phyloP scores from a whole-genome alignment of 495 filamentous ascomycete genomes.

The Penicillium turbatum region DNA sequence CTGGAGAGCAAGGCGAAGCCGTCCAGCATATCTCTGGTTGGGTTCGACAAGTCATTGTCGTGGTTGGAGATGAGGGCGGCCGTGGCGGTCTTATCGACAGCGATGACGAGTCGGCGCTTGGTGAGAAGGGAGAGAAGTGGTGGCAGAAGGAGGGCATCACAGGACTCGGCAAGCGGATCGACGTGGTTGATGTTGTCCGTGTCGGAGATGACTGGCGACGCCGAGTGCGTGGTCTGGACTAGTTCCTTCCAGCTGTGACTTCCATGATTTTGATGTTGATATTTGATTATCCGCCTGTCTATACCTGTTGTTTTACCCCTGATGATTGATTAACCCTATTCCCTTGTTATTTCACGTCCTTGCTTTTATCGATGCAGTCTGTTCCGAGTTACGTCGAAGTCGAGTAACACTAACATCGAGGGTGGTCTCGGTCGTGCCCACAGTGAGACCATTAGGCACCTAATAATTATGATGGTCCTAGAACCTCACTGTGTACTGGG shows the following conservation, averaged over 20 bases:
- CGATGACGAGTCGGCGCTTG: slow-evolving; percentile 67
- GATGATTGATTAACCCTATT: slow-evolving; percentile 33
- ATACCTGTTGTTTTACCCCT: slow-evolving; percentile 24
- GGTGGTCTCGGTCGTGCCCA: no score
- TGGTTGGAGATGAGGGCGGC: slow-evolving; percentile 79
- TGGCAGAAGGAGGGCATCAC: slow-evolving; percentile 79
- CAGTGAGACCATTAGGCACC: no score
- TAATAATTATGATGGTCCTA: no score
- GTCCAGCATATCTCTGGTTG: slow-evolving; percentile 72
- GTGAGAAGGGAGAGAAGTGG: slow-evolving; percentile 62
- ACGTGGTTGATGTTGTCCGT: slow-evolving; percentile 73
- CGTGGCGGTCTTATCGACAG: slow-evolving; percentile 85
- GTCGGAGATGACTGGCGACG: slow-evolving; percentile 81
- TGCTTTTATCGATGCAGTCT: slow-evolving; percentile 14
- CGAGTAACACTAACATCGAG: no score
- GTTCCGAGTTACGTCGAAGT: neutral
- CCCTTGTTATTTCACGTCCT: slow-evolving; percentile 23
- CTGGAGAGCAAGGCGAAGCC: slow-evolving; percentile 64
- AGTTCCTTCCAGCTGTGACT: slow-evolving; percentile 16
- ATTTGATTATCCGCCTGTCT: slow-evolving; percentile 28
- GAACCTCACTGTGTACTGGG: no score
- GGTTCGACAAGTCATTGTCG: slow-evolving; percentile 78
- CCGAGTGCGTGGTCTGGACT: slow-evolving; percentile 68
- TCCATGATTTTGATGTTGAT: slow-evolving; percentile 29
- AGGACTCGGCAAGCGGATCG: slow-evolving; percentile 78